Conservation (phyloP, 495 filamentous ascomycete species). For the Geopyxis carbonaria region DNA sequence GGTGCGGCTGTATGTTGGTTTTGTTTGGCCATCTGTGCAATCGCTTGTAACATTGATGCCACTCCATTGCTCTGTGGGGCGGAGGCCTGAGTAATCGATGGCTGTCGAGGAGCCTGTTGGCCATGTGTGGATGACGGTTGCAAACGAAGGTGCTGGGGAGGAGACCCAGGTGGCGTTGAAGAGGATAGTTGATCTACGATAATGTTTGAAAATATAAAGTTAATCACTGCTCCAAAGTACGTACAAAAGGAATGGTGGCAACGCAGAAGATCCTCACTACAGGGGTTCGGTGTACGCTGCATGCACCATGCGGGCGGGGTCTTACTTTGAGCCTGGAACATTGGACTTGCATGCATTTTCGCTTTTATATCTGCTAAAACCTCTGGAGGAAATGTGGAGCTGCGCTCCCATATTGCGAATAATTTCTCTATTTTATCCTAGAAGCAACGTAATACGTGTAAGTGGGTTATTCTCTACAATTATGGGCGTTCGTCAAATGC, state of each 20-base stretch:
- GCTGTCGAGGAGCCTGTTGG: constrained; percentile 24
- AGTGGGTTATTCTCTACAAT: constrained; percentile 25
- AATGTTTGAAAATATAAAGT: constrained; percentile 16
- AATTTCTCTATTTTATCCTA: constrained; percentile 96
- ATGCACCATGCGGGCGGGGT: background rate
- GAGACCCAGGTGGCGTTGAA: constrained; percentile 66
- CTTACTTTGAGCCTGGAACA: constrained; percentile 41
- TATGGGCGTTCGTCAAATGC: constrained; percentile 5
- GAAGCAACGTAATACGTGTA: constrained; percentile 30
- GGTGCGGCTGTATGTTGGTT: constrained; percentile 46
- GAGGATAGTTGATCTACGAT: constrained; percentile 41
- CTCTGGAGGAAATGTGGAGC: constrained; percentile 66
- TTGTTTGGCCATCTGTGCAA: constrained; percentile 73
- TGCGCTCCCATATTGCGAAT: constrained; percentile 95
- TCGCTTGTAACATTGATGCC: constrained; percentile 58
- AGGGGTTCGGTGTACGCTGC: no score
- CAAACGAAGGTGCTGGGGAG: constrained; percentile 46
- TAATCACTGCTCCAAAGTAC: no score
- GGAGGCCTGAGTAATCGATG: constrained; percentile 6
- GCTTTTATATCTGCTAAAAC: constrained; percentile 78
- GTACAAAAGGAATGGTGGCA: no score
- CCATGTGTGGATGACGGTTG: constrained; percentile 27
- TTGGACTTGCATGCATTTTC: constrained; percentile 46
- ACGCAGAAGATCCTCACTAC: no score
- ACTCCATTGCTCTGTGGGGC: constrained; percentile 19